Base-by-base conservation (phyloP, 1,139 yeast species). In the Yamadazyma jaroonii region DNA sequence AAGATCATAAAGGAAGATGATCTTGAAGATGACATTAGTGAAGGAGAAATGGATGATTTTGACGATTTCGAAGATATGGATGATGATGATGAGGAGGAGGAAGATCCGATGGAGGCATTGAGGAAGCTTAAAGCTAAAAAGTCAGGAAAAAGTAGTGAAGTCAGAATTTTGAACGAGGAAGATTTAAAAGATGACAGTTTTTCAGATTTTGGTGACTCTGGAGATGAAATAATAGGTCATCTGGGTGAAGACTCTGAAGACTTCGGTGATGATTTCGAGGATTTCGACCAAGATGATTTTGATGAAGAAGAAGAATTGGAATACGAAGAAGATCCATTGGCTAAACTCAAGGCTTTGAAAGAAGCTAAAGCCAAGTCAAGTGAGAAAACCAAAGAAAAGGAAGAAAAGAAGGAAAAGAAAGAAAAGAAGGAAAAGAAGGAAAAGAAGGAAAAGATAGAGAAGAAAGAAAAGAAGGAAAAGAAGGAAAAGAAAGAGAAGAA, bases 321-420 rank as follows among this genome's bases (percentile, higher is more conserved):
- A 24, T 45, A 46, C 14, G 53, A 46, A 20, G 49, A 46, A 20
- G 63, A 69, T 39, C 74, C 78, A 2, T 56, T 68, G 57, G 74
- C 70, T 1, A 68, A 71, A 27, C 54, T 72, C 22, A 70, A 67
- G 44, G 72, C 72, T 6, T 46, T 65, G 35, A 74, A 73, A 47
- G 66, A 62, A 25, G 51, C 52, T 15, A 17, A 17, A 6, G 20
- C 20, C 6, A 17, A 17, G 4, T 17, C 20, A 4, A 6, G 20
- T 4, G 20, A 17, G 6, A 4, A 4, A 4, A 6, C 4, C 6
- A 57, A 58, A 38, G 48, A 42, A 35, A 22, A 25, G 4, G 21
- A 38, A 37, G 41, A 31, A 5, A 25, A 25, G 27, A 25, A 25
- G 7, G 13, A 25, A 4, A 25, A n/a, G 13, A 25, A n/a, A 25